Conservation (phyloP, 2,329 filamentous ascomycete genomes). For the Penicillium italicum region DNA sequence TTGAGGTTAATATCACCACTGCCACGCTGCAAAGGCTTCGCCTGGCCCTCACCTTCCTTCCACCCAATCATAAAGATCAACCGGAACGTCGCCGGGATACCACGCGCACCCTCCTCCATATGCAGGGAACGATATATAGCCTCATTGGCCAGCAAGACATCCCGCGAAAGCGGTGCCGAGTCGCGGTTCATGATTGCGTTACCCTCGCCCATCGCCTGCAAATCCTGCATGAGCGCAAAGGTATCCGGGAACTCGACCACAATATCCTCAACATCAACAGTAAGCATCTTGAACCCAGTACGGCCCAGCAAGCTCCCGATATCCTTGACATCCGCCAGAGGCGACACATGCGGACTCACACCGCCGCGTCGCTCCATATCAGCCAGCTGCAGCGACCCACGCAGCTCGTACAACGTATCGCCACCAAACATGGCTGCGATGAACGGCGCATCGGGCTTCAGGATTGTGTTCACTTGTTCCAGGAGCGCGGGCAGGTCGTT, state of each 20-base stretch:
- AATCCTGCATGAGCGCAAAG: conserved; percentile 86
- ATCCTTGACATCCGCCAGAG: conserved; percentile 86
- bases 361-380: conserved; percentile 89
- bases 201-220: conserved; percentile 94
- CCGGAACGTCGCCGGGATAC: conserved; percentile 83
- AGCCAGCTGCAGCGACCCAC: conserved; percentile 87
- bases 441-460: conserved; percentile 89
- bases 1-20: conserved; percentile 86
- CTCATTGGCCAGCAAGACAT: conserved; percentile 82
- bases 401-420: conserved; percentile 88
- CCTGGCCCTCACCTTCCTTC: conserved; percentile 78
- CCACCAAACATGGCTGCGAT: conserved; percentile 96
- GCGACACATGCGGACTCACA: conserved; percentile 84
- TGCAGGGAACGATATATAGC: conserved; percentile 86
- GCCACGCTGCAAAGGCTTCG: conserved; percentile 74
- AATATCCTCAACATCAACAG: conserved; percentile 95
- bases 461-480: conserved; percentile 75
- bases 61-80: conserved; percentile 99
- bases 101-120: conserved; percentile 65
- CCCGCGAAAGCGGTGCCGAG: conserved; percentile 70
- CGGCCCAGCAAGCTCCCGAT: conserved; percentile 81
- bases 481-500: conserved; percentile 89
- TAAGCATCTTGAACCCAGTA: conserved; percentile 91
- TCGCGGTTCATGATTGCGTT: conserved; percentile 87
- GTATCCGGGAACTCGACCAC: conserved; percentile 89